phyloP scores from a whole-genome alignment of 2,329 filamentous ascomycete genomes.

The Atkinsonella hypoxylon region DNA sequence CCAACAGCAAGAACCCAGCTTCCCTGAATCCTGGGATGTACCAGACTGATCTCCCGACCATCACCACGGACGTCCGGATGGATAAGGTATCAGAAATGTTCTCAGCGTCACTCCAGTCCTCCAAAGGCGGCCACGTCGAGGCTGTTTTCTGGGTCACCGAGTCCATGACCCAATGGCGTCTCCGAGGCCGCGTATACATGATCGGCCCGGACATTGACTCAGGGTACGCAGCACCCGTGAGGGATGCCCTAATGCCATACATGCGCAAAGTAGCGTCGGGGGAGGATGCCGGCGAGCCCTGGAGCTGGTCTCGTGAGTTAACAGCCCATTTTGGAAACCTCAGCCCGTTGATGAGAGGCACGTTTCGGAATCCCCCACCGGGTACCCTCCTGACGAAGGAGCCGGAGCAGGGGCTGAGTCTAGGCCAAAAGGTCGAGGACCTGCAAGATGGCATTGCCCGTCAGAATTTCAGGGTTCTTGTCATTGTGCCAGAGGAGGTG shows the following conservation, averaged over 20 bases:
- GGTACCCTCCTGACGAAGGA: constrained; percentile 46
- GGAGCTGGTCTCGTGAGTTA: constrained; percentile 71
- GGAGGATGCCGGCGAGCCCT: constrained; percentile 28
- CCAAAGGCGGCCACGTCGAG: constrained; percentile 63
- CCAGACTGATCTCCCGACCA: constrained; percentile 65
- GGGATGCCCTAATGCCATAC: constrained; percentile 44
- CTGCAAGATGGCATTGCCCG: constrained; percentile 60
- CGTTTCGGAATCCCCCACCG: constrained; percentile 61
- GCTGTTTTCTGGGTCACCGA: constrained; percentile 71
- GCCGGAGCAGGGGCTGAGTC: constrained; percentile 27
- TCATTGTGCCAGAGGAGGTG: constrained; percentile 67
- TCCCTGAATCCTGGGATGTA: constrained; percentile 56
- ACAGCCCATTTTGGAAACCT: constrained; percentile 86
- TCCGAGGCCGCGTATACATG: constrained; percentile 66
- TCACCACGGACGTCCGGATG: constrained; percentile 86
- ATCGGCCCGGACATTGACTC: constrained; percentile 56
- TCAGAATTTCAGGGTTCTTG: constrained; percentile 69
- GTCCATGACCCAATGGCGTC: constrained; percentile 67
- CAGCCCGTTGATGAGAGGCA: constrained; percentile 65
- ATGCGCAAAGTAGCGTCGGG: constrained; percentile 38
- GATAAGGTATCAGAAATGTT: constrained; percentile 65
- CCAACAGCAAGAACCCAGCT: constrained; percentile 61
- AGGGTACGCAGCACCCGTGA: constrained; percentile 32
- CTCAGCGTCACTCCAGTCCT: constrained; percentile 35
- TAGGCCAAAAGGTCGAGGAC: constrained; percentile 56